Evolutionary conservation across 2,329 filamentous ascomycete genomes (phyloP).

Genomic region (Fusarium pseudocircinatum): DNA sequence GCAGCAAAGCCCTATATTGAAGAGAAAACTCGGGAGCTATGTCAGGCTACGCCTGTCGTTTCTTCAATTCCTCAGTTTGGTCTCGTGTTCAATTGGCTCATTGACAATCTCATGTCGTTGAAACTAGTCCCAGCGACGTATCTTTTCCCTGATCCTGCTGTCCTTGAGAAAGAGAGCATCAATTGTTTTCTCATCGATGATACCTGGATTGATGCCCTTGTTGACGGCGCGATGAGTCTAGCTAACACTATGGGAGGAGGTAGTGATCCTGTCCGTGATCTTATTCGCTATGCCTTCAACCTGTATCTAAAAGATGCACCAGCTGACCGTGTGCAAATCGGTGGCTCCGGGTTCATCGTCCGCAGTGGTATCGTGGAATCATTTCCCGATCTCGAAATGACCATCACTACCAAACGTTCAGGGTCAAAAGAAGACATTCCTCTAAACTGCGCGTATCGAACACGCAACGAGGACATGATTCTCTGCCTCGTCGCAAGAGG

Average conservation of each 20-base stretch:
- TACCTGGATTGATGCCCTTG: neutral
- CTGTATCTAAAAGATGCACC: neutral
- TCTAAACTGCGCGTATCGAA: neutral
- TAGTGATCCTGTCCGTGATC: neutral
- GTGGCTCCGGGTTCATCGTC: neutral
- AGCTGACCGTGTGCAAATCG: neutral
- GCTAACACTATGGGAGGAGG: neutral
- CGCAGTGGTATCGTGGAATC: neutral
- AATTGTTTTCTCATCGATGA: neutral
- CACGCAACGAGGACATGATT: neutral
- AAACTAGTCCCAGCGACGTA: neutral
- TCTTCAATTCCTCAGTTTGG: neutral
- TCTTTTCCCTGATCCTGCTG: neutral
- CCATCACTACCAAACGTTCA: neutral
- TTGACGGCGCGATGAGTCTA: neutral
- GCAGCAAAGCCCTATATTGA: neutral
- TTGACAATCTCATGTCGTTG: neutral
- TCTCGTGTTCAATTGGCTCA: neutral
- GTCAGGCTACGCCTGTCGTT: rapidly evolving
- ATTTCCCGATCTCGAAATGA: neutral
- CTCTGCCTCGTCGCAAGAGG: neutral
- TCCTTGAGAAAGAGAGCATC: neutral
- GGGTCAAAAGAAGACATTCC: rapidly evolving
- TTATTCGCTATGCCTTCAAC: neutral
- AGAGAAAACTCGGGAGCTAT: neutral